Conservation (phyloP, 192 early-diverging fungal genomes). For the Coemansia sp. region DNA sequence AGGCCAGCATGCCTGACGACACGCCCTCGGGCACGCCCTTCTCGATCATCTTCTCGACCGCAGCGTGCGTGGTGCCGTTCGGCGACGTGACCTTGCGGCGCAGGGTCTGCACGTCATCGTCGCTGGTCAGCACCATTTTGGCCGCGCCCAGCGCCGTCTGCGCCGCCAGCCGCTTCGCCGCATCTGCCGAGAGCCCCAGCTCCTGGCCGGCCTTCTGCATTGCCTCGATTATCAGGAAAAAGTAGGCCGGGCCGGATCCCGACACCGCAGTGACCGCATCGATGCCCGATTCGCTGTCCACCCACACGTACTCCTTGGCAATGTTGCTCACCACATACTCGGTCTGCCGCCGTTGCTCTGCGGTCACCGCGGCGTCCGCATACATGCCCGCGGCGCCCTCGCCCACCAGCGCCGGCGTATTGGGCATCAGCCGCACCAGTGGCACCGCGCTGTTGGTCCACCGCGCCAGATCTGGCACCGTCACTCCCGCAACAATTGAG, state of each 20-base stretch:
- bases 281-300: constrained; percentile 67
- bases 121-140: constrained; percentile 68
- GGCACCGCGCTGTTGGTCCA: constrained; percentile 61
- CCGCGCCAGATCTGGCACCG: constrained; percentile 62
- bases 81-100: constrained; percentile 88
- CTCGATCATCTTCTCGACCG: constrained; percentile 70
- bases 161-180: constrained; percentile 73
- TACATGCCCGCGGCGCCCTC: constrained; percentile 87
- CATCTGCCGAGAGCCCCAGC: constrained; percentile 67
- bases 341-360: constrained; percentile 60
- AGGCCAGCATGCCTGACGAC: constrained; percentile 19
- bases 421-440: constrained; percentile 89
- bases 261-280: constrained; percentile 87
- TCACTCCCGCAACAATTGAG: constrained; percentile 88
- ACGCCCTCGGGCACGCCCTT: constrained; percentile 38
- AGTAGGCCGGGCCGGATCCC: constrained; percentile 94
- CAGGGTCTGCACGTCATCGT: constrained; percentile 68
- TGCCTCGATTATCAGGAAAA: constrained; percentile 87
- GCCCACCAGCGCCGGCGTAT: constrained; percentile 85
- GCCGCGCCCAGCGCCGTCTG: constrained; percentile 93
- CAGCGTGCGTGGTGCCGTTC: constrained; percentile 91
- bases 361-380: constrained; percentile 59
- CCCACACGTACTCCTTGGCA: constrained; percentile 80
- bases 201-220: constrained; percentile 77
- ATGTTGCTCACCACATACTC: constrained; percentile 69